These are phyloP conservation scores for Chaetomiaceae sp. DNA, from an alignment of 2,329 filamentous ascomycete species.

Conservation along the genomic window DNA sequence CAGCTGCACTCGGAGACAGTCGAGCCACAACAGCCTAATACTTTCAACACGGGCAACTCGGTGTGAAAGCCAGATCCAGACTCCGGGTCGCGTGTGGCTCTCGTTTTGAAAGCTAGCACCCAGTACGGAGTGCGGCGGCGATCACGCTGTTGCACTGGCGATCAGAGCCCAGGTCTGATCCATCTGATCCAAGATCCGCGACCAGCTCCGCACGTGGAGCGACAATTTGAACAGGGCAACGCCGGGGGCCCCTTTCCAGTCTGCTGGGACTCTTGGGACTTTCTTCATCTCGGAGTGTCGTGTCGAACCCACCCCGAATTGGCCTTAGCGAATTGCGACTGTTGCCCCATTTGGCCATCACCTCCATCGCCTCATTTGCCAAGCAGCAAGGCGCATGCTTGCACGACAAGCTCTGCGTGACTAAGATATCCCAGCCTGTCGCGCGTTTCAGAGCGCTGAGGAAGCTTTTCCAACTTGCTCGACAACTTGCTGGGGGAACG, in stretches of 20 bases:
- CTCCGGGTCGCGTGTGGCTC: slow-evolving; percentile 20
- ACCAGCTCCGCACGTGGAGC: slow-evolving; percentile 15
- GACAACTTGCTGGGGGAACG: background rate
- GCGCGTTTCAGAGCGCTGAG: slow-evolving; percentile 12
- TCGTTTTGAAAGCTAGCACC: slow-evolving; percentile 18
- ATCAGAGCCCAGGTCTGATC: slow-evolving; percentile 8
- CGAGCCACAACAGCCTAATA: slow-evolving; percentile 26
- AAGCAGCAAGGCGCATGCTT: slow-evolving; percentile 18
- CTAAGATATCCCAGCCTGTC: slow-evolving; percentile 3
- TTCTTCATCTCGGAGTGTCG: slow-evolving; percentile 17
- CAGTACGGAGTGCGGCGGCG: too few relatives aligned
- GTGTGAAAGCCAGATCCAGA: slow-evolving; percentile 17
- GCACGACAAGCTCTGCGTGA: slow-evolving; percentile 6
- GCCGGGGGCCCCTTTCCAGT: slow-evolving; percentile 7
- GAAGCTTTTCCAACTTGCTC: background rate
- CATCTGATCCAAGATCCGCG: slow-evolving; percentile 11
- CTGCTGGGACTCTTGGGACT: slow-evolving; percentile 7
- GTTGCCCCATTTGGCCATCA: slow-evolving; percentile 16
- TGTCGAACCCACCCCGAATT: slow-evolving; percentile 14
- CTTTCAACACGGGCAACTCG: slow-evolving; percentile 7
- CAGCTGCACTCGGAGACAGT: too few relatives aligned
- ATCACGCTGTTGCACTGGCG: slow-evolving; percentile 21
- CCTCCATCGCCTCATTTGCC: slow-evolving; percentile 18
- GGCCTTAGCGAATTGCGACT: slow-evolving; percentile 19
- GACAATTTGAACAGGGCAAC: background rate